These are phyloP conservation scores for Citrus glauca DNA, from an alignment of 345 rosid species.

Conservation along the genomic window DNA sequence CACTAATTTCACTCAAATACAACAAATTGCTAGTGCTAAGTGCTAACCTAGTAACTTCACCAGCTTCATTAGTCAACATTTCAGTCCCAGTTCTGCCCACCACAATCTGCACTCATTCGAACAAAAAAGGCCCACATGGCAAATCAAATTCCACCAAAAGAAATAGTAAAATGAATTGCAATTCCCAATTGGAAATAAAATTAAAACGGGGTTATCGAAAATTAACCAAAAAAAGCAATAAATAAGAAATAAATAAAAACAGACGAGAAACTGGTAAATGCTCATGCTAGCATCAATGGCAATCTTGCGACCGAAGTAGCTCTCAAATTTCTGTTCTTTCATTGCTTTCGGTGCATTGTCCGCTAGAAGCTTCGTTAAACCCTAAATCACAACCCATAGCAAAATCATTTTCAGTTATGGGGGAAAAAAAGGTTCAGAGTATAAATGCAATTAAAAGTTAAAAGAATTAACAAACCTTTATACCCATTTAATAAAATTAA, in stretches of 20 bases:
- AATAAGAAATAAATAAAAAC: slow-evolving; percentile 12
- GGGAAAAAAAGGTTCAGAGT: background rate
- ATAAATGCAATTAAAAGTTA: background rate
- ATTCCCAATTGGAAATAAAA: background rate
- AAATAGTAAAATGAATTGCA: background rate
- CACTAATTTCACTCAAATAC: background rate
- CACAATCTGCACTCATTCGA: slow-evolving; percentile 57
- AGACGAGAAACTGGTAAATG: slow-evolving; percentile 91
- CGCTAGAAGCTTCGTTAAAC: slow-evolving; percentile 93
- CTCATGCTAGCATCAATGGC: slow-evolving; percentile 99
- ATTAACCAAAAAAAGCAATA: background rate
- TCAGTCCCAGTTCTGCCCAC: slow-evolving; percentile 91
- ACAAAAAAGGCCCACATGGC: background rate
- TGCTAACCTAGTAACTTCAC: slow-evolving; percentile 86
- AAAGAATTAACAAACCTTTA: background rate
- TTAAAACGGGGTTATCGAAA: background rate
- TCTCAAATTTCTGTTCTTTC: slow-evolving; percentile 95
- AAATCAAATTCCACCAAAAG: background rate
- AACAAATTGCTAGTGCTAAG: slow-evolving; percentile 3
- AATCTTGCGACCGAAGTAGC: slow-evolving; percentile 88
- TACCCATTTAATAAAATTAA: slow-evolving; percentile 3
- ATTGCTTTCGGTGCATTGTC: slow-evolving; percentile 84
- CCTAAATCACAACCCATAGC: slow-evolving; percentile 37
- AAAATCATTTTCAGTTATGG: background rate
- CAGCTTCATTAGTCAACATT: slow-evolving; percentile 92